phyloP scores from a whole-genome alignment of 2,329 filamentous ascomycete genomes.

The Teratosphaeria viscida region DNA sequence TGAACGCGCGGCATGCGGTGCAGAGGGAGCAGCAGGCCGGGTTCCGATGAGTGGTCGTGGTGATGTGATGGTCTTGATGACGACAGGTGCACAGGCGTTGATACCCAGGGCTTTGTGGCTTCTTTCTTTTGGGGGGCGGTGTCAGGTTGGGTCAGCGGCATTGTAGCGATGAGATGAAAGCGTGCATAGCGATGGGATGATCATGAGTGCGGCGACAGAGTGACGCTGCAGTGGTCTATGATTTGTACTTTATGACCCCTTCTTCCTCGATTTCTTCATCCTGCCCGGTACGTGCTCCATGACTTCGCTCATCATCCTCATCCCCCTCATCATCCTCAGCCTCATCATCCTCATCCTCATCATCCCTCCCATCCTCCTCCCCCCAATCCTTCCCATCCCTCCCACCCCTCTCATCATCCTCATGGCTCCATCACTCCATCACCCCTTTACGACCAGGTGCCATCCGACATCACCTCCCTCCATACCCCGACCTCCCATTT shows the following conservation, averaged over 20 bases:
- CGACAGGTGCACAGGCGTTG: not conserved
- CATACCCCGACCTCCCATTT: not conserved
- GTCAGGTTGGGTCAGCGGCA: not conserved
- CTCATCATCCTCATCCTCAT: not conserved
- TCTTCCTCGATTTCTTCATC: too few species aligned
- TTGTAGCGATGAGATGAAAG: not conserved
- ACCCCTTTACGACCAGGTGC: too few species aligned
- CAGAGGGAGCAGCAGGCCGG: not conserved
- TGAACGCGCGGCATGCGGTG: slow-evolving; percentile 25
- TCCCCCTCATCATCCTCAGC: too few species aligned
- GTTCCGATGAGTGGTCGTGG: not conserved
- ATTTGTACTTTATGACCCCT: too few species aligned
- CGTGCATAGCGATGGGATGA: not conserved
- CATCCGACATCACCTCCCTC: not conserved
- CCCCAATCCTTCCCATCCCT: not conserved
- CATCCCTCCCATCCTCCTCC: not conserved
- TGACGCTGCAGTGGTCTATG: not conserved
- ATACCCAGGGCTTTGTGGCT: not conserved
- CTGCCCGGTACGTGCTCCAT: too few species aligned
- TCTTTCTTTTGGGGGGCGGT: not conserved
- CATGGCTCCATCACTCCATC: not conserved
- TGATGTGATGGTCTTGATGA: not conserved
- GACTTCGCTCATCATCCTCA: too few species aligned
- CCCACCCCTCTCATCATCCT: not conserved
- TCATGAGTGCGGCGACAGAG: not conserved